A percentile compares a stretch with the other conserved stretches of the same genome.
Conservation (phyloP, 2,329 filamentous ascomycete species). For the Zasmidium angulare region DNA sequence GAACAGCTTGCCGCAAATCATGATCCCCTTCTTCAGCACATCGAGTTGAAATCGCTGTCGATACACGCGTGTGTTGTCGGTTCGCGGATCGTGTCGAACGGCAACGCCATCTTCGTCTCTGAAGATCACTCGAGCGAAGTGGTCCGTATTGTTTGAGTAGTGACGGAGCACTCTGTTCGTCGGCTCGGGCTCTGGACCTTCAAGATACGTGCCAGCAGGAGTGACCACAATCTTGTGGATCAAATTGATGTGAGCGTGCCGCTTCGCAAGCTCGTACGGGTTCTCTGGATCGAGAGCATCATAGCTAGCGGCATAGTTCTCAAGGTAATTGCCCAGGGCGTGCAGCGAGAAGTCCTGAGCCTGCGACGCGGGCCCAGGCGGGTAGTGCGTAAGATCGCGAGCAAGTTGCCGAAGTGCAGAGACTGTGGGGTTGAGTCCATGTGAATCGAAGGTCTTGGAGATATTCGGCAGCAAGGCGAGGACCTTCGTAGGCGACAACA, state of each 20-base stretch:
- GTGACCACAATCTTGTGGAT: conserved; percentile 40
- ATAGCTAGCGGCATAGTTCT: conserved; percentile 44
- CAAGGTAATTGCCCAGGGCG: conserved; percentile 43
- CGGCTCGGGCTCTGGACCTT: conserved; percentile 57
- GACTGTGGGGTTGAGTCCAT: conserved; percentile 29
- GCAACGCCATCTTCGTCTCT: conserved; percentile 70
- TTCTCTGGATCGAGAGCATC: conserved; percentile 25
- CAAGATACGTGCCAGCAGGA: conserved; percentile 42
- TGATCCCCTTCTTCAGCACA: conserved; percentile 60
- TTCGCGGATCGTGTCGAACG: conserved; percentile 56
- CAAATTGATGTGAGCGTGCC: conserved; percentile 35
- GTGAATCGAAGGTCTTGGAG: conserved; percentile 30
- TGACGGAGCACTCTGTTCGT: conserved; percentile 71
- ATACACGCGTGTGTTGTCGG: conserved; percentile 52
- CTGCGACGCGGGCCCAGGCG: conserved; percentile 53
- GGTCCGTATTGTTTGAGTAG: conserved; percentile 58
- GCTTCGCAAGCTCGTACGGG: conserved; percentile 34
- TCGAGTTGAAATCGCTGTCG: conserved; percentile 58
- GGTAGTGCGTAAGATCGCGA: conserved; percentile 48
- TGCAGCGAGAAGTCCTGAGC: conserved; percentile 42
- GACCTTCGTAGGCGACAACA: conserved; percentile 58
- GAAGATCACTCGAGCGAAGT: conserved; percentile 71
- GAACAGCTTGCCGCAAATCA: conserved; percentile 63
- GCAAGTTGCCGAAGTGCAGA: conserved; percentile 57
- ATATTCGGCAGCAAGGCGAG: conserved; percentile 49